Evolutionary conservation across 2,329 filamentous ascomycete species (phyloP), one percentile per base, ranked within the genome.

Genomic region (Sporothrix variecibatus): DNA sequence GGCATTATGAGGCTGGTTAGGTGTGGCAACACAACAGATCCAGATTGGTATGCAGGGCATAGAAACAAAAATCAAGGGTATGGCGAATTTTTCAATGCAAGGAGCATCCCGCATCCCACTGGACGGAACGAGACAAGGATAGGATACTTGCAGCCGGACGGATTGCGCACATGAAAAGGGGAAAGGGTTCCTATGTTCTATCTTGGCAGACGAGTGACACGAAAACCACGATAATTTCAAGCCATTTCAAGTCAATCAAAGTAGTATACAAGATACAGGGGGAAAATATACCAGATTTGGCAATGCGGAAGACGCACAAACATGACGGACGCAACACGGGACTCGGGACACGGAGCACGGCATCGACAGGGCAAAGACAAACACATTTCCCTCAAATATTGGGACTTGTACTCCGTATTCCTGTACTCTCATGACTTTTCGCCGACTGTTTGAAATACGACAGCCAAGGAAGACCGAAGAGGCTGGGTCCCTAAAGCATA

Each of bases 21-120:
- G 49, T 56, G 67, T 70, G 67, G 67, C 56, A 70, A 28, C 67
- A 70, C 67, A 28, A 20, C 17, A 56, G 46, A 56, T 70, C 31
- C 49, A 34, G 31, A 51, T 51, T 7, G 34, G 65, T 20, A 56
- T 56, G 9, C 23, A 53, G 26, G 62, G 23, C 62, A 56, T n/a
- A 53, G 20, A 23, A 56, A 46, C 17, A 40, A 43, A 26, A 20
- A 46, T 43, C 38, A 38, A 43, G 38, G 40, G 26, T n/a, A n/a
- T 26, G 67, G 49, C 28, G 12, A n/a, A 12, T 15, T 49, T 68
- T 17, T 62, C 7, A 17, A 43, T 23, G 43, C 65, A 68, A 51
- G 46, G 26, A 28, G 28, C 40, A 68, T 34, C 43, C 43, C 65
- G 43, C 26, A 20, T 49, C 20, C 15, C 43, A 11, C 12, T 65